Base-by-base conservation (phyloP, 208 protist genomes). In the Acanthamoeba healyi region DNA sequence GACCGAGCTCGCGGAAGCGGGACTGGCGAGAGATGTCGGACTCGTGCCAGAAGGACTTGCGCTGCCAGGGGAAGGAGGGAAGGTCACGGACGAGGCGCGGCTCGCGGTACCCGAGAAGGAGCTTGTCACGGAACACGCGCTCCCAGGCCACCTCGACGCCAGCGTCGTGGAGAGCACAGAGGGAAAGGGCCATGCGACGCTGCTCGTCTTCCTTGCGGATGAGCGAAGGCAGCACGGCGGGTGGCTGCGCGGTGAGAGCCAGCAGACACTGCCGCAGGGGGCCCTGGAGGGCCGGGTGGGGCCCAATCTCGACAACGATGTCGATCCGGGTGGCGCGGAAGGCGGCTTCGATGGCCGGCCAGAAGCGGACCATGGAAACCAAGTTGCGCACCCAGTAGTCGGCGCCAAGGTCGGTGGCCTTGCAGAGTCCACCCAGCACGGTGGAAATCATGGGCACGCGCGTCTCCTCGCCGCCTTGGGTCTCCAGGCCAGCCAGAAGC, bases 301-400 rank as follows among this genome's bases (percentile, higher is more conserved):
- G 77, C 12, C 77, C 77, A 15, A 87, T 54, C 49, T 87, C 77
- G 40, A 87, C 77, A 15, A 87, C 49, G 26, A 87, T 38, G 49
- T 86, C 77, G 40, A 86, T 86, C 29, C n/a, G 40, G 26, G 29
- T 29, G 77, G 38, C 17, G 40, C 49, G 40, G 44, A 86, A 61
- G 44, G 77, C 77, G 40, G 40, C 49, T 38, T 86, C 77, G 77
- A 86, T 58, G 40, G 77, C 77, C 26, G 77, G 77, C 77, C 77
- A 86, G 77, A 86, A 86, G 77, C 77, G 77, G n/a, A 86, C 77
- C 49, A 49, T 86, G 49, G 77, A 86, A 38, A 86, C 77, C 77
- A 86, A n/a, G 38, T 86, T 86, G 40, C 77, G 40, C 49, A 86
- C 77, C 77, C 77, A 86, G 77, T 87, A 87, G 42, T 87, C 49